These are phyloP conservation scores for Pisolithus albus DNA, from an alignment of 768 basidiomycete species.

Conservation along the genomic window DNA sequence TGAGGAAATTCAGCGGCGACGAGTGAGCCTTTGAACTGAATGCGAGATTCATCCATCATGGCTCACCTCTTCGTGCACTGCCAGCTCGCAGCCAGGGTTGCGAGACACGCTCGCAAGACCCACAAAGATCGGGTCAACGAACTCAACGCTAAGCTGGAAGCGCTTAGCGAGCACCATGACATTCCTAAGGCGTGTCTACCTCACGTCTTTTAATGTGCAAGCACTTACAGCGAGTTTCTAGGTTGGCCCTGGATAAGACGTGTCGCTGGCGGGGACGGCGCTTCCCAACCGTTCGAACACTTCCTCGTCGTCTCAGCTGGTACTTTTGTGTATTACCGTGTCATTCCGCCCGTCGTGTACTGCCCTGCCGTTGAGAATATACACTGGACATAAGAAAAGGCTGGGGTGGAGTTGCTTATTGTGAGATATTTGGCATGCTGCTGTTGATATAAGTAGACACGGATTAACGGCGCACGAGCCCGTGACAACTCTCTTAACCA, in stretches of 20 bases:
- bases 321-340: conserved; percentile 11
- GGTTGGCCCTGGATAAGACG: conserved; percentile 81
- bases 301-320: conserved; percentile 14
- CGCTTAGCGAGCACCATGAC: conserved; percentile 89
- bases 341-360: conserved; percentile 16
- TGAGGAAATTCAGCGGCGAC: conserved; percentile 75
- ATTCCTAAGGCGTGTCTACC: conserved; percentile 69
- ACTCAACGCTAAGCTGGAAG: conserved; percentile 81
- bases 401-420: conserved; percentile 23
- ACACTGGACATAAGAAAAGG: conserved; percentile 21
- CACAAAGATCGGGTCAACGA: conserved; percentile 93
- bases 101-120: conserved; percentile 72
- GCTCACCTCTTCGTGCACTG: conserved; percentile 6
- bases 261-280: conserved; percentile 15
- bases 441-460: conserved; percentile 34
- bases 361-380: conserved; percentile 10
- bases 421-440: conserved; percentile 29
- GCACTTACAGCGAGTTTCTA: conserved; percentile 29
- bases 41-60: background rate
- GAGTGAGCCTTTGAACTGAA: conserved; percentile 44
- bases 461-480: conserved; percentile 28
- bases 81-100: conserved; percentile 71
- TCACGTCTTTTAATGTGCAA: conserved; percentile 18
- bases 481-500: conserved; percentile 29
- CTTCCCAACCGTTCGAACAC: conserved; percentile 1